These are phyloP conservation scores for Dendrobium officinale DNA, from an alignment of 106 monocot species.

Conservation along the genomic window DNA sequence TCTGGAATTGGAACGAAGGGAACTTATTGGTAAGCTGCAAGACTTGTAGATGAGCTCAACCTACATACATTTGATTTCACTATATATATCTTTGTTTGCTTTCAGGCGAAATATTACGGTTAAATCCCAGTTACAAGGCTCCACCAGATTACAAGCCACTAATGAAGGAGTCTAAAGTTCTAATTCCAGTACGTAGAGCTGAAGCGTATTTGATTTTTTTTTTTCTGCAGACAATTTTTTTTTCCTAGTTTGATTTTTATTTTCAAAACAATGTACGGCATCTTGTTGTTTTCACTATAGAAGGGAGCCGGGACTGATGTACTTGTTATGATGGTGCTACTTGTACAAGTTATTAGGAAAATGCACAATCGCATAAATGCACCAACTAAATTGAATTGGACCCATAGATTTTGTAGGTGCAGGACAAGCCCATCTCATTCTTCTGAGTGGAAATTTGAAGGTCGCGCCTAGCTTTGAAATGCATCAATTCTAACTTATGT, in stretches of 20 bases:
- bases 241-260: neutral
- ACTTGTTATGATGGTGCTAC: neutral
- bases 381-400: neutral
- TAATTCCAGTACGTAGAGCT: conserved; percentile 62
- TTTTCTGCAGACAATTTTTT: neutral
- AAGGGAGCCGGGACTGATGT: neutral
- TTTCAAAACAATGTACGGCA: neutral
- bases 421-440: neutral
- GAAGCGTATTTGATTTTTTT: neutral
- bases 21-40: conserved; percentile 62
- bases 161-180: conserved; percentile 75
- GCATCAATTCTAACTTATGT: neutral
- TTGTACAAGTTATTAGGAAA: neutral
- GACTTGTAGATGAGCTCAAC: neutral
- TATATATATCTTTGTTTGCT: conserved; percentile 2
- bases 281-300: neutral
- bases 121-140: conserved; percentile 81
- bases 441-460: neutral
- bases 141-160: conserved; percentile 92
- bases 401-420: neutral
- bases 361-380: neutral
- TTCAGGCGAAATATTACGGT: conserved; percentile 75
- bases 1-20: conserved; percentile 78
- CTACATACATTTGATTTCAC: neutral
- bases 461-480: neutral